A percentile compares a stretch with the other conserved stretches of the same genome.
phyloP scores from a whole-genome alignment of 2,329 filamentous ascomycete genomes.

The Trichoderma gracile region DNA sequence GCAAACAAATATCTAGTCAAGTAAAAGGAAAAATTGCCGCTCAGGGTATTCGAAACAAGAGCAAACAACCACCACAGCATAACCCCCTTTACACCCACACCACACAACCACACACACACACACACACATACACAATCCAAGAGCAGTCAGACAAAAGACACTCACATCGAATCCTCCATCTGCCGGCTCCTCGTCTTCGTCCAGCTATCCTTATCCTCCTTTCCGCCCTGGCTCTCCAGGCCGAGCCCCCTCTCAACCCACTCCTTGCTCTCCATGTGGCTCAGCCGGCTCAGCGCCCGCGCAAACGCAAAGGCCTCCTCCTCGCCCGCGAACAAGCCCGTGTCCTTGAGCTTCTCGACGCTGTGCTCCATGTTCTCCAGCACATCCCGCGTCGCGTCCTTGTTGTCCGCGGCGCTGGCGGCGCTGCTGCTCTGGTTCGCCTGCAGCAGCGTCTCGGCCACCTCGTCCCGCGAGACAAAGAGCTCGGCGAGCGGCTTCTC shows the following conservation, averaged over 20 bases:
- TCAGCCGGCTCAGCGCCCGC: conserved; percentile 77
- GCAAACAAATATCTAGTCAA: neutral
- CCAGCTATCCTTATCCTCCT: conserved; percentile 66
- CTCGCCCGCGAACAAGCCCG: conserved; percentile 85
- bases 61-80: neutral
- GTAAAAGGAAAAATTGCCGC: neutral
- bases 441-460: conserved; percentile 58
- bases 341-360: conserved; percentile 80
- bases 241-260: conserved; percentile 87
- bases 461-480: conserved; percentile 74
- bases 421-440: conserved; percentile 44
- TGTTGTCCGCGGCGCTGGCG: conserved; percentile 42
- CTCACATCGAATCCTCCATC: conserved; percentile 67
- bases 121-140: too few species aligned
- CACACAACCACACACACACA: too few species aligned
- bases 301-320: conserved; percentile 98
- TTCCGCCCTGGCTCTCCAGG: conserved; percentile 63
- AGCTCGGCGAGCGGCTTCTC: conserved; percentile 81
- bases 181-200: conserved; percentile 65
- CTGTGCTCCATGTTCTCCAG: conserved; percentile 88
- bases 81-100: too few species aligned
- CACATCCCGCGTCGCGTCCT: conserved; percentile 72
- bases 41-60: conserved; percentile 4
- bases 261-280: conserved; percentile 90
- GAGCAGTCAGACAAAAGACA: neutral